These are phyloP conservation scores for Sutorius eximius DNA, from an alignment of 1,284 basidiomycete genomes.

Conservation along the genomic window DNA sequence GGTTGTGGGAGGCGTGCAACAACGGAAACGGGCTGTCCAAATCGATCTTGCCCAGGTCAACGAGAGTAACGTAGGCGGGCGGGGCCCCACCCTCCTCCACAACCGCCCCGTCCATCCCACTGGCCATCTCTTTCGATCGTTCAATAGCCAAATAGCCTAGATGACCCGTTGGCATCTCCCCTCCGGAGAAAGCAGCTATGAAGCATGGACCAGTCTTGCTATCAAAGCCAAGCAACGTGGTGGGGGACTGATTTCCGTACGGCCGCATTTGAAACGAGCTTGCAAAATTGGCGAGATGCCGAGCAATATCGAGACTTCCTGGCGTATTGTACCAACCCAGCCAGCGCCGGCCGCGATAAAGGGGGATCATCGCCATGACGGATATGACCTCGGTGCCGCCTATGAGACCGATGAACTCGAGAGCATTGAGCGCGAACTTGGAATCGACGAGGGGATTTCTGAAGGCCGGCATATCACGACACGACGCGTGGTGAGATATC, in stretches of 20 bases:
- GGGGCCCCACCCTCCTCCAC: background rate
- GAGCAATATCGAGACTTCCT: background rate
- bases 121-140: background rate
- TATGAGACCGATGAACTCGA: background rate
- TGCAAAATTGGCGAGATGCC: background rate
- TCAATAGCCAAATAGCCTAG: background rate
- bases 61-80: background rate
- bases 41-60: background rate
- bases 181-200: background rate
- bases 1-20: background rate
- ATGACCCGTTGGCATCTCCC: background rate
- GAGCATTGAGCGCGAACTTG: background rate
- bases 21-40: background rate
- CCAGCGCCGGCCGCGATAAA: background rate
- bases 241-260: background rate
- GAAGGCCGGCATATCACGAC: too few species aligned
- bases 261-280: background rate
- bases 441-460: background rate
- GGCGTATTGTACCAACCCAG: background rate
- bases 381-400: background rate
- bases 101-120: background rate
- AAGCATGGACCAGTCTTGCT: background rate
- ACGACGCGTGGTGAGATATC: too few species aligned
- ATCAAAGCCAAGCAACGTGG: background rate
- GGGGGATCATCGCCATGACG: background rate